phyloP scores from a whole-genome alignment of 1,284 basidiomycete genomes.

The Earliella scabrosa region DNA sequence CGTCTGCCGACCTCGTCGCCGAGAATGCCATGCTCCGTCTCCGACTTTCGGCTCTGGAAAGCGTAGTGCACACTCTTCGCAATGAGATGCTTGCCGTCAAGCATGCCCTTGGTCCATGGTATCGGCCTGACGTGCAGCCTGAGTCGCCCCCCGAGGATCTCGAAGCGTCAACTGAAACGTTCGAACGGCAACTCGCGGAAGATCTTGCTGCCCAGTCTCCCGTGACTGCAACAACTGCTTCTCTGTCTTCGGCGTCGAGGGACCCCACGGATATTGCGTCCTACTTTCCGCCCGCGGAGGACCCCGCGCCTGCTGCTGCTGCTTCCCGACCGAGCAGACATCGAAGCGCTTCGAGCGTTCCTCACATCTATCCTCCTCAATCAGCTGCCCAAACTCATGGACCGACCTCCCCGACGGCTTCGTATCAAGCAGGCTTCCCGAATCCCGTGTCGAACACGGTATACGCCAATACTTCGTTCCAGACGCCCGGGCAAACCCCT shows the following conservation, averaged over 20 bases:
- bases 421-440: slow-evolving; percentile 3
- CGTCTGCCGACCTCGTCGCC: slow-evolving; percentile 9
- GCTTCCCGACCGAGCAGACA: slow-evolving; percentile 15
- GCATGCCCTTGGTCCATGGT: slow-evolving; percentile 29
- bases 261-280: slow-evolving; percentile 42
- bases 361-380: slow-evolving; percentile 4
- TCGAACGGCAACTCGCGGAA: slow-evolving; percentile 12
- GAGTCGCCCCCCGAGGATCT: neutral
- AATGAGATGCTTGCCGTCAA: slow-evolving; percentile 28
- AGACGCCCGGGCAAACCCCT: slow-evolving; percentile 4
- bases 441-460: slow-evolving; percentile 4
- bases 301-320: slow-evolving; percentile 8
- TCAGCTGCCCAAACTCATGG: neutral
- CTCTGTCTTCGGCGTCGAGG: slow-evolving; percentile 5
- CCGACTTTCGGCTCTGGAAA: slow-evolving; percentile 27
- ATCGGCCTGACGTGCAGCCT: slow-evolving; percentile 18
- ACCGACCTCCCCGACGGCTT: slow-evolving; percentile 8
- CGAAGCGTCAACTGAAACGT: neutral
- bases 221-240: neutral
- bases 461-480: slow-evolving; percentile 12
- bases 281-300: slow-evolving; percentile 49
- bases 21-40: slow-evolving; percentile 28
- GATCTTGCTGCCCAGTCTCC: slow-evolving; percentile 12
- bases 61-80: slow-evolving; percentile 24
- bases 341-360: slow-evolving; percentile 3